Base-by-base conservation (phyloP, 108 stramenopile species). In the Stephanodiscus minutulus region DNA sequence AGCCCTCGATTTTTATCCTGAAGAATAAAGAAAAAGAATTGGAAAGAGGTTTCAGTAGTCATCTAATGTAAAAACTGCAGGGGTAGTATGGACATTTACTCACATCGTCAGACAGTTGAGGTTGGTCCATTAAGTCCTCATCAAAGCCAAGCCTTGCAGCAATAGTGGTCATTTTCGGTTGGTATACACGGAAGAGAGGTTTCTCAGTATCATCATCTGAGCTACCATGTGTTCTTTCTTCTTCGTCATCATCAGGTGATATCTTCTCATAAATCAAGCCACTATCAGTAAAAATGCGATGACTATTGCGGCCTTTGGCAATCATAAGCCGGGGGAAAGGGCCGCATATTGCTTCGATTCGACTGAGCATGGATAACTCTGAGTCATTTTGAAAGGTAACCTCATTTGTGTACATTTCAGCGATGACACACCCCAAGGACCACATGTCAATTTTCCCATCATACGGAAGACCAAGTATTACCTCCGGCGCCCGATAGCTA, bases 401-500 rank as follows among this genome's bases (percentile, higher is more conserved):
- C 72, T 95, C 88, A 1, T 96, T 96, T 12, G 94, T 97, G 70
- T 84, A 91, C 88, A 97, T 88, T 81, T 98, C 98, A 6, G 96
- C 96, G 13, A 98, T 74, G n/a, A 98, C 97, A 63, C 96, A 96
- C 9, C 96, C 97, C 52, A 96, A 74, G 17, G 91, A 93, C 97
- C 97, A 97, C 17, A 97, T 87, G 76, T 98, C 98, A 60, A 98
- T 95, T 70, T 90, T 88, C 25, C 87, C 94, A 70, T 88, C 92
- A 64, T 97, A 97, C 12, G 89, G 87, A 5, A 96, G 82, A 43
- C 98, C 98, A 25, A 97, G 85, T 25, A 97, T 76, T n/a, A 99
- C 99, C 76, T 99, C 99, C 8, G 99, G 99, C 6, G 99, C 99
- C 5, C 98, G 88, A 76, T 98, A 98, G 21, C 87, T 91, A 56